These are phyloP conservation scores for Diplodia corticola DNA, from an alignment of 2,329 filamentous ascomycete species.

Conservation along the genomic window DNA sequence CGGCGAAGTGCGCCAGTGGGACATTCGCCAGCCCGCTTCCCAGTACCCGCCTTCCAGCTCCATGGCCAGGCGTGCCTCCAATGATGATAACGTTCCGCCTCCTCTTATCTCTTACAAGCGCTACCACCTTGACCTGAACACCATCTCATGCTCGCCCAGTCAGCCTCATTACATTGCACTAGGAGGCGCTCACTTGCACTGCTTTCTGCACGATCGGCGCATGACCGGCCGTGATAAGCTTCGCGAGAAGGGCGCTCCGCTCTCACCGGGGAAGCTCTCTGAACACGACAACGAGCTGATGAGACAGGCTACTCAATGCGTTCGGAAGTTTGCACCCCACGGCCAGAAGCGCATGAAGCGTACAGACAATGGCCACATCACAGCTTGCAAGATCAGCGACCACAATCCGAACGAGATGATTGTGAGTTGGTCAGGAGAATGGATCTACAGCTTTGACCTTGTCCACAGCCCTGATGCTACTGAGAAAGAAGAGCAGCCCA, in stretches of 20 bases:
- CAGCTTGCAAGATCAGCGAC: slow-evolving; percentile 70
- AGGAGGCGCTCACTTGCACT: slow-evolving; percentile 67
- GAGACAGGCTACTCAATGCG: slow-evolving; percentile 63
- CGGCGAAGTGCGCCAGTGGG: slow-evolving; percentile 69
- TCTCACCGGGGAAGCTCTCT: slow-evolving; percentile 44
- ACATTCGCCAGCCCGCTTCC: slow-evolving; percentile 64
- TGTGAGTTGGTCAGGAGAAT: slow-evolving; percentile 67
- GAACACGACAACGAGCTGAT: slow-evolving; percentile 55
- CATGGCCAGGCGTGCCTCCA: slow-evolving; percentile 28
- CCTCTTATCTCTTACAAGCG: slow-evolving; percentile 67
- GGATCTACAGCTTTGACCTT: slow-evolving; percentile 67
- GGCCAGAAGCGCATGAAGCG: slow-evolving; percentile 56
- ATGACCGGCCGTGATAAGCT: slow-evolving; percentile 64
- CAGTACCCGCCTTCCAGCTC: slow-evolving; percentile 50
- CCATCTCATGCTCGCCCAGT: slow-evolving; percentile 65
- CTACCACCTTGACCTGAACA: slow-evolving; percentile 65
- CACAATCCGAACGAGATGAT: slow-evolving; percentile 67
- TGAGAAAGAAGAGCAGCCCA: slow-evolving; percentile 36
- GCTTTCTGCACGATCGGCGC: slow-evolving; percentile 67
- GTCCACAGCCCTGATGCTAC: slow-evolving; percentile 58
- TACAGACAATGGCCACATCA: slow-evolving; percentile 64
- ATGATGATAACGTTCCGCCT: slow-evolving; percentile 56
- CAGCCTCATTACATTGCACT: slow-evolving; percentile 71
- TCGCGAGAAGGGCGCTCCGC: slow-evolving; percentile 53
- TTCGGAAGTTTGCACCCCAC: slow-evolving; percentile 64